Conservation (phyloP, 2,329 filamentous ascomycete species). For the Corynespora cassiicola region DNA sequence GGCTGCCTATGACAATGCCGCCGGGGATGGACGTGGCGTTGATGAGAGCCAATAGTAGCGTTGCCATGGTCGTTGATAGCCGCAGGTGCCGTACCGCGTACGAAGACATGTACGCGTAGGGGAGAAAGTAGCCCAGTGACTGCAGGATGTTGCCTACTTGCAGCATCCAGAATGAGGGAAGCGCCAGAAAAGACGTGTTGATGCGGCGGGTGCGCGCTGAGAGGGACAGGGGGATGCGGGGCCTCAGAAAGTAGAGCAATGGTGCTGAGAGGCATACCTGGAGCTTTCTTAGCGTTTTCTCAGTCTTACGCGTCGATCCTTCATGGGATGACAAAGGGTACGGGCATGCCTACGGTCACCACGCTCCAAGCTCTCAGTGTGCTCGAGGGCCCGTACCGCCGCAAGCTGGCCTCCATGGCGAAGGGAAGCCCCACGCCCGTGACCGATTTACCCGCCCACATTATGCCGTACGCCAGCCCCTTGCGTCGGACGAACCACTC, state of each 20-base stretch:
- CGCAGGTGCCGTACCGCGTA: conserved; percentile 41
- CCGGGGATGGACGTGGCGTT: conserved; percentile 42
- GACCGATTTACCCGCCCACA: conserved; percentile 55
- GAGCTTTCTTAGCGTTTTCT: too few species aligned
- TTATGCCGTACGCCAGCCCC: conserved; percentile 66
- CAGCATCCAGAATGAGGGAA: conserved; percentile 39
- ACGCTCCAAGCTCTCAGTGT: conserved; percentile 51
- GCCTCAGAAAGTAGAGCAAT: conserved; percentile 46
- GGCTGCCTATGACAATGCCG: conserved; percentile 38
- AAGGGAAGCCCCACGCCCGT: conserved; percentile 54
- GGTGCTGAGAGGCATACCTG: conserved; percentile 36
- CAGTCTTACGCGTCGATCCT: too few species aligned
- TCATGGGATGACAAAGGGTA: conserved; percentile 3
- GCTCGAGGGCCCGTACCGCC: conserved; percentile 45
- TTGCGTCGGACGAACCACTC: conserved; percentile 67
- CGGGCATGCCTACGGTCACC: conserved; percentile 16
- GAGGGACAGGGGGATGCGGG: conserved; percentile 47
- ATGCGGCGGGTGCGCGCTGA: conserved; percentile 26
- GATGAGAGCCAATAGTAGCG: conserved; percentile 41
- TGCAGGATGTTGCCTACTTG: conserved; percentile 44
- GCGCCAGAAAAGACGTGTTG: conserved; percentile 40
- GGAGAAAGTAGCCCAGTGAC: conserved; percentile 48
- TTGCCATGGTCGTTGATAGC: conserved; percentile 26
- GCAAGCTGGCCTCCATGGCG: conserved; percentile 46
- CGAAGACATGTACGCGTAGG: conserved; percentile 44